Evolutionary conservation across 108 stramenopile genomes (phyloP).

Genomic region (Skeletonema menzelii): DNA sequence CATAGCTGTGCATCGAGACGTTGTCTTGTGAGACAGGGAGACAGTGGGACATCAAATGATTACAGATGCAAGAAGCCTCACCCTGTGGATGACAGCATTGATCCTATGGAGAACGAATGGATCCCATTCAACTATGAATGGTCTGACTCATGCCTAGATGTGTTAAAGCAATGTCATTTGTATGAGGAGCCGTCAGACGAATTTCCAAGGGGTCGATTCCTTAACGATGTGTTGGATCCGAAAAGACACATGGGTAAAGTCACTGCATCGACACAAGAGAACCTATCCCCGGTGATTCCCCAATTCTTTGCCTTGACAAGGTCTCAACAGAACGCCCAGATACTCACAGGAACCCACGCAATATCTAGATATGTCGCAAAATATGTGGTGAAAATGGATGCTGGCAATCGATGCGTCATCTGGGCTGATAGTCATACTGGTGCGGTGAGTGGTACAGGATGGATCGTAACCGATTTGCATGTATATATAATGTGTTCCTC

Average conservation of each 20-base stretch:
- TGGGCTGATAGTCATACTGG: slow-evolving; percentile 1
- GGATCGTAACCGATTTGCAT: too few species aligned
- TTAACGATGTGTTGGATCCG: neutral
- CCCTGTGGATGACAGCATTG: neutral
- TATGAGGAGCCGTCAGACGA: neutral
- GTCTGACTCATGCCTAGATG: neutral
- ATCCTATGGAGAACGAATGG: neutral
- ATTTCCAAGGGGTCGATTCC: neutral
- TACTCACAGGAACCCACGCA: neutral
- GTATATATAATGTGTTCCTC: too few species aligned
- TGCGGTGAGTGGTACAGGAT: too few species aligned
- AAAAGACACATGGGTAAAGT: slow-evolving; percentile 13
- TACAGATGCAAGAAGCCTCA: neutral
- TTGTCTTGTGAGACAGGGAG: neutral
- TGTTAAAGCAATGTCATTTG: neutral
- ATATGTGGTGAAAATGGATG: slow-evolving; percentile 8
- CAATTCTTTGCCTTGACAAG: neutral
- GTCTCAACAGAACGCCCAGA: slow-evolving; percentile 15
- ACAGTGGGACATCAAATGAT: neutral
- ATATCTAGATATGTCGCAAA: slow-evolving; percentile 12
- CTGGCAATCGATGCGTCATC: neutral
- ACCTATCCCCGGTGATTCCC: slow-evolving; percentile 9
- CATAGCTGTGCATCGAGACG: neutral
- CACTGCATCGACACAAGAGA: neutral
- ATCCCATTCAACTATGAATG: neutral